Percentiles rank a stretch among this genome's conserved stretches.
Evolutionary conservation across 306 rosid genomes (phyloP).

Genomic region (Prunus dulcis): DNA sequence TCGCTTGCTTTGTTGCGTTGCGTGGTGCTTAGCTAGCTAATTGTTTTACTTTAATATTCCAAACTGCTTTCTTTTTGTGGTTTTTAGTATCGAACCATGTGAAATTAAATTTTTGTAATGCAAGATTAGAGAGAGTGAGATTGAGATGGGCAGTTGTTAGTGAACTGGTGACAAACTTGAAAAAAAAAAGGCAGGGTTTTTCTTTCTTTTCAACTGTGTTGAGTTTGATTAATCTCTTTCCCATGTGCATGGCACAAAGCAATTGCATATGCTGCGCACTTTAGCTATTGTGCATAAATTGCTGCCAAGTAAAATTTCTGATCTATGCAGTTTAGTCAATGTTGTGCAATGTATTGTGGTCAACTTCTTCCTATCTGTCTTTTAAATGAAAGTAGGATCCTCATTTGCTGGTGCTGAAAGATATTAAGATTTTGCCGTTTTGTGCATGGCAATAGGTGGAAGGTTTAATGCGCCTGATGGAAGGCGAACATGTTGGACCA

Average conservation of each 20-base stretch:
- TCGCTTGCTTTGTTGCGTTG: conserved; percentile 18
- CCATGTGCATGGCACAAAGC: conserved; percentile 32
- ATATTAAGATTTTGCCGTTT: background rate
- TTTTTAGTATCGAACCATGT: background rate
- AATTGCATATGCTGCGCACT: background rate
- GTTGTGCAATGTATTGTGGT: background rate
- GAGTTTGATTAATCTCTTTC: conserved; percentile 8
- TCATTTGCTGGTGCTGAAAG: background rate
- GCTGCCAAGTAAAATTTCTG: background rate
- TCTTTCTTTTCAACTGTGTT: background rate
- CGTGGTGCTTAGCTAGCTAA: background rate
- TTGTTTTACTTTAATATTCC: background rate
- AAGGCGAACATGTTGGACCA: conserved; percentile 98
- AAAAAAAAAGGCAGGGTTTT: background rate
- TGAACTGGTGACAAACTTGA: background rate
- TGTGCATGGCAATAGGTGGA: conserved; percentile 59
- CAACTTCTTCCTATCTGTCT: background rate
- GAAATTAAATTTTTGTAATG: background rate
- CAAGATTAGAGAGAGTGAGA: conserved; percentile 15
- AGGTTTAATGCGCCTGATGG: conserved; percentile 97
- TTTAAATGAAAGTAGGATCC: background rate
- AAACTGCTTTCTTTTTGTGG: background rate
- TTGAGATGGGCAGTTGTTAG: conserved; percentile 10
- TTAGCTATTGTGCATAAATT: background rate
- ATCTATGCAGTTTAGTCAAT: background rate